Evolutionary conservation across 495 filamentous ascomycete species (phyloP).

Genomic region (Elasticomyces elasticus): DNA sequence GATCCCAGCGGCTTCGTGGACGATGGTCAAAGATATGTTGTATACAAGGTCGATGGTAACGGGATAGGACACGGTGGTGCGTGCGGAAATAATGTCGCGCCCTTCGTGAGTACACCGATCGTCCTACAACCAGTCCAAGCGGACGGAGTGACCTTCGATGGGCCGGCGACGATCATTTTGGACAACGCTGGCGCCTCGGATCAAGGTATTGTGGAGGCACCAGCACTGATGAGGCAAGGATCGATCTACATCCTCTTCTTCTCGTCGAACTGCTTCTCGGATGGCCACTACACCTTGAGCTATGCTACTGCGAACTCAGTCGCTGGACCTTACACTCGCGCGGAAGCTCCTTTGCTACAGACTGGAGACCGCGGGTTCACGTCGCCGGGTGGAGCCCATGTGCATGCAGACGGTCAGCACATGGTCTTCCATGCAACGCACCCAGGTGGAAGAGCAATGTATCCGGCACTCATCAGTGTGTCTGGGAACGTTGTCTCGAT

Average conservation of each 20-base stretch:
- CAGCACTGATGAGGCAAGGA: conserved; percentile 11
- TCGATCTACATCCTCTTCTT: conserved; percentile 16
- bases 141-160: conserved; percentile 16
- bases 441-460: conserved; percentile 9
- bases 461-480: conserved; percentile 10
- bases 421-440: conserved; percentile 21
- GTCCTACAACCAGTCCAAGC: conserved; percentile 14
- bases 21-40: conserved; percentile 16
- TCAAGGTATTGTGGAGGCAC: conserved; percentile 19
- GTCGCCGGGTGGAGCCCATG: conserved; percentile 17
- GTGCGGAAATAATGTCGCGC: conserved; percentile 17
- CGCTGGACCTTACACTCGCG: conserved; percentile 15
- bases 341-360: conserved; percentile 13
- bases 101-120: conserved; percentile 18
- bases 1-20: conserved; percentile 18
- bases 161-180: conserved; percentile 8
- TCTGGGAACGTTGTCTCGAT: not conserved
- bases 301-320: conserved; percentile 17
- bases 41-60: conserved; percentile 23
- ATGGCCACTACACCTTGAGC: conserved; percentile 14
- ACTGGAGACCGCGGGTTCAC: conserved; percentile 13
- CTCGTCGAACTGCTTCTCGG: conserved; percentile 15
- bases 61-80: conserved; percentile 16
- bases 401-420: conserved; percentile 19
- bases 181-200: conserved; percentile 15